These are phyloP conservation scores for Dactylellina leptospora DNA, from an alignment of 2,329 filamentous ascomycete species.

Conservation along the genomic window DNA sequence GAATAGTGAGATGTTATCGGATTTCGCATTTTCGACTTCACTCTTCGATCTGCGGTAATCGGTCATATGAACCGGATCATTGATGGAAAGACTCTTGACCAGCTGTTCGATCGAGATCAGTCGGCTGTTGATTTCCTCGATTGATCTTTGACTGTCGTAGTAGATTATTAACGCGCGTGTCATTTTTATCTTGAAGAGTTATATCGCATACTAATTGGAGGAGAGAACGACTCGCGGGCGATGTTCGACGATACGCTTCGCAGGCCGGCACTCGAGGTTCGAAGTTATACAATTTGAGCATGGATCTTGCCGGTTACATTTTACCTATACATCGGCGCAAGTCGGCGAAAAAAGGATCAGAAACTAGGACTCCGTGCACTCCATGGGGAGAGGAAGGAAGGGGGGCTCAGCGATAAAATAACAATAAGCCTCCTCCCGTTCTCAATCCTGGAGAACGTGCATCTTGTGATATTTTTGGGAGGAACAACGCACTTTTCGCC, in stretches of 20 bases:
- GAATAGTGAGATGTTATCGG: constrained; percentile 1
- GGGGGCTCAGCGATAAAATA: not conserved
- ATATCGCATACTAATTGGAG: constrained; percentile 43
- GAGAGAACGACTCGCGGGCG: constrained; percentile 50
- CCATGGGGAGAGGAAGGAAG: not conserved
- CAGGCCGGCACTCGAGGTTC: constrained; percentile 48
- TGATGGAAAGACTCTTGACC: constrained; percentile 44
- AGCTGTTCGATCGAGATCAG: constrained; percentile 47
- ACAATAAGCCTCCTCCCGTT: not conserved
- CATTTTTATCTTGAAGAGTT: not conserved
- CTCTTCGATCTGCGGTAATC: constrained; percentile 20
- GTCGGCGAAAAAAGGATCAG: constrained; percentile 13
- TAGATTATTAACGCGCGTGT: not conserved
- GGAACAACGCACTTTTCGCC: constrained; percentile 51
- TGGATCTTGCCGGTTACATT: constrained; percentile 52
- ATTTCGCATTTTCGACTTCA: not conserved
- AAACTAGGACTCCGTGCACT: not conserved
- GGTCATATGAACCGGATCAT: constrained; percentile 17
- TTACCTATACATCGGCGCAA: constrained; percentile 45
- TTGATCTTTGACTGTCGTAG: constrained; percentile 35
- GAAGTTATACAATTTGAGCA: constrained; percentile 52
- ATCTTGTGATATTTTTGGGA: constrained; percentile 40
- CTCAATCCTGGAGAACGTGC: not conserved
- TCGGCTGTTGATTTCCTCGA: constrained; percentile 51
- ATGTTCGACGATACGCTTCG: constrained; percentile 48